A percentile compares a stretch with the other conserved stretches of the same genome.
phyloP scores from a whole-genome alignment of 805 yeast genomes.

The Yamadazyma sp. region DNA sequence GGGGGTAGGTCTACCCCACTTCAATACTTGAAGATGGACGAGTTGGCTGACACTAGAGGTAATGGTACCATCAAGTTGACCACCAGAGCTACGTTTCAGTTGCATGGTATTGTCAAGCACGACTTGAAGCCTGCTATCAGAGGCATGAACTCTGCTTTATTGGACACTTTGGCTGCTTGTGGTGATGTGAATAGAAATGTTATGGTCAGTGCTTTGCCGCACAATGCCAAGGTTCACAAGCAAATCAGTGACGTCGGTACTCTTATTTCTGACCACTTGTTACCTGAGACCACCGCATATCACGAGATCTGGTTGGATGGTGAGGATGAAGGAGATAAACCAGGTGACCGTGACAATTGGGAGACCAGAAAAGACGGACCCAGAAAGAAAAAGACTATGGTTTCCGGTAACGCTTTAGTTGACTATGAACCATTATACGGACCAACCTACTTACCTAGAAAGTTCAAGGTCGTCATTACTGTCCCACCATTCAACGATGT shows the following conservation, averaged over 20 bases:
- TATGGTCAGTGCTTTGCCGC: slow-evolving; percentile 87
- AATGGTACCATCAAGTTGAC: slow-evolving; percentile 93
- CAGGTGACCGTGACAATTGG: slow-evolving; percentile 63
- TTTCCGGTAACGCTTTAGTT: slow-evolving; percentile 82
- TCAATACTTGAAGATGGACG: slow-evolving; percentile 87
- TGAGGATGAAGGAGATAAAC: slow-evolving; percentile 66
- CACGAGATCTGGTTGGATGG: slow-evolving; percentile 97
- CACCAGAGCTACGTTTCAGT: slow-evolving; percentile 95
- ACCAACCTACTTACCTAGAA: slow-evolving; percentile 86
- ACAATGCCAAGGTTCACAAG: slow-evolving; percentile 74
- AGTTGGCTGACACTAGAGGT: slow-evolving; percentile 77
- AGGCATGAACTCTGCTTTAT: slow-evolving; percentile 84
- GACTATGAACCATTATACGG: slow-evolving; percentile 88
- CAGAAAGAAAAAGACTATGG: slow-evolving; percentile 73
- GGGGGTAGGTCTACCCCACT: slow-evolving; percentile 87
- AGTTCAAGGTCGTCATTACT: slow-evolving; percentile 90
- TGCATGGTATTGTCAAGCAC: slow-evolving; percentile 91
- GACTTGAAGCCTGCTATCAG: slow-evolving; percentile 86
- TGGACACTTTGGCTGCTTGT: slow-evolving; percentile 97
- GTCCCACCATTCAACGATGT: slow-evolving; percentile 97
- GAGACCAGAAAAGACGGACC: slow-evolving; percentile 73
- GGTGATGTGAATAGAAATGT: slow-evolving; percentile 98
- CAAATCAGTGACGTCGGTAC: slow-evolving; percentile 68
- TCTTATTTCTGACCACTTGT: slow-evolving; percentile 72
- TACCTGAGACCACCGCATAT: slow-evolving; percentile 92